A percentile compares a stretch with the other conserved stretches of the same genome.
These are phyloP conservation scores for Aspergillus sparsus DNA, from an alignment of 495 filamentous ascomycete species.

Conservation along the genomic window DNA sequence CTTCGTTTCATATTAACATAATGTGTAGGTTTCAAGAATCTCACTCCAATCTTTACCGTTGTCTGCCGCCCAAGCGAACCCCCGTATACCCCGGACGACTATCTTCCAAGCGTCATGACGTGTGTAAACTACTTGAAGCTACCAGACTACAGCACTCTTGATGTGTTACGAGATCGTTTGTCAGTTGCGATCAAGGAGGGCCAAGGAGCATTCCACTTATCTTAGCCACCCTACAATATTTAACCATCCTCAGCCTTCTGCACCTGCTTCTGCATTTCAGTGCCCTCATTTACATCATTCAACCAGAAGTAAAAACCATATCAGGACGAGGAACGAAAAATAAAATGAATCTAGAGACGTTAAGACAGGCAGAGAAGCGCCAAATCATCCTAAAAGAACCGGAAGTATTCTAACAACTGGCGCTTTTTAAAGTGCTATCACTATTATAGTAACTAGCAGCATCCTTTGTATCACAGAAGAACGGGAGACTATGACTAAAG, in stretches of 20 bases:
- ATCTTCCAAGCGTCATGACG: constrained; percentile 98
- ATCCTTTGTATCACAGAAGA: constrained; percentile 8
- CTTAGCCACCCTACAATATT: constrained; percentile 43
- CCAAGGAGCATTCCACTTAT: constrained; percentile 98
- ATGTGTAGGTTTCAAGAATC: constrained; percentile 82
- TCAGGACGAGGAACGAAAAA: too few species aligned
- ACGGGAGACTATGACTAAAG: constrained; percentile 18
- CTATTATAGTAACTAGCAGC: constrained; percentile 12
- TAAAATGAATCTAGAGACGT: too few species aligned
- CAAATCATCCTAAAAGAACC: background rate
- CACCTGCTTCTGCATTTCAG: background rate
- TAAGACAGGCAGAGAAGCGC: background rate
- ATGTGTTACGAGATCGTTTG: constrained; percentile 72
- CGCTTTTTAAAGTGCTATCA: too few species aligned
- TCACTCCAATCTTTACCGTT: constrained; percentile 98
- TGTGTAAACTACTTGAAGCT: constrained; percentile 99
- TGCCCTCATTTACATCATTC: background rate
- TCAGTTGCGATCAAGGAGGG: constrained; percentile 90
- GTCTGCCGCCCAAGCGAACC: constrained; percentile 97
- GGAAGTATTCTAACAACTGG: constrained; percentile 1
- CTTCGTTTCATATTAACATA: constrained; percentile 28
- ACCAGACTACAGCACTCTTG: constrained; percentile 86
- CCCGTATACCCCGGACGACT: constrained; percentile 93
- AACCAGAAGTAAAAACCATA: too few species aligned
- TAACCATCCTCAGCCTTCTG: background rate